Evolutionary conservation across 73 alveolate genomes (phyloP).

Genomic region (Paramecium sexaurelia): DNA sequence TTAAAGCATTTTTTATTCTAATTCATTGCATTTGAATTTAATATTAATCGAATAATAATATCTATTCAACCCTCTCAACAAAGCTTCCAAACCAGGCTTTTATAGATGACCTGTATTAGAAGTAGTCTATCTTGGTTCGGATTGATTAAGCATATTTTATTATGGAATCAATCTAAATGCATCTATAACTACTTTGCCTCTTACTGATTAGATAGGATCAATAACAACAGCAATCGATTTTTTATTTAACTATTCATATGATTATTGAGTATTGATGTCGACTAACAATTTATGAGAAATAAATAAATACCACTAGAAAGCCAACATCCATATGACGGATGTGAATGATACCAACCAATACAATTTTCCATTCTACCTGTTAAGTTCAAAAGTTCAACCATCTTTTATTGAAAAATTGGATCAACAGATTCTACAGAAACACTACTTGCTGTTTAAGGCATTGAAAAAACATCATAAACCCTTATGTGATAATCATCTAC

Average conservation of each 20-base stretch:
- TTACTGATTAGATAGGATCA: constrained; percentile 99
- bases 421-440: constrained; percentile 99
- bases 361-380: constrained; percentile 99
- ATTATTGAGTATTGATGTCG: constrained; percentile 97
- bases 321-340: constrained; percentile 99
- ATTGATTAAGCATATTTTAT: constrained; percentile 83
- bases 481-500: constrained; percentile 97
- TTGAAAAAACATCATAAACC: constrained; percentile 99
- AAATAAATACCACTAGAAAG: constrained; percentile 77
- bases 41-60: constrained; percentile 97
- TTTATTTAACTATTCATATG: constrained; percentile 97
- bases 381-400: constrained; percentile 98
- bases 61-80: constrained; percentile 95
- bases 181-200: constrained; percentile 99
- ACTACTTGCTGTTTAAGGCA: constrained; percentile 99
- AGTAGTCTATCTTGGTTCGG: constrained; percentile 99
- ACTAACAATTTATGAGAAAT: not conserved
- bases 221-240: constrained; percentile 99
- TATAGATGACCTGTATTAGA: constrained; percentile 97
- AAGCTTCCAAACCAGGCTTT: constrained; percentile 88
- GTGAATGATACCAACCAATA: constrained; percentile 99
- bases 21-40: constrained; percentile 98
- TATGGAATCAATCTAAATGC: constrained; percentile 97
- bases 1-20: constrained; percentile 98
- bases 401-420: constrained; percentile 98